Evolutionary conservation across 1,284 basidiomycete species (phyloP), one percentile per base, ranked within the genome.

Genomic region (Ustilago sp.): DNA sequence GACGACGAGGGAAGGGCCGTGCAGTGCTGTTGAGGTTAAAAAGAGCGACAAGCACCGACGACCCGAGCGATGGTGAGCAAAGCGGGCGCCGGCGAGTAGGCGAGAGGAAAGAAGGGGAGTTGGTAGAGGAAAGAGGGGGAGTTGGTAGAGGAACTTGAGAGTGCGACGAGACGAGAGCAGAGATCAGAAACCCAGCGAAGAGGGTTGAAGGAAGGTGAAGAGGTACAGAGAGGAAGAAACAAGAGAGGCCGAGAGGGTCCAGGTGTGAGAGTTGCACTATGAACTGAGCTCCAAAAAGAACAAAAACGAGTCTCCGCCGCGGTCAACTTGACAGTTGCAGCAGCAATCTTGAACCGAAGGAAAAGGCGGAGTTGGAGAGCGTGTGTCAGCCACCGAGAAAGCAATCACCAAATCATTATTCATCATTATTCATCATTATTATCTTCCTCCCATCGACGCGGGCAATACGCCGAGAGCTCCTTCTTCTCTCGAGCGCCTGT

Each of bases 1-100:
- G 15, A 19, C 13, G 19, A 32, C 8, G 8, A 54, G 52, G 31
- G 41, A 12, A 54, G 52, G 31, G 41, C 23, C 23, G 31, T 15
- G 55, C 55, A 47, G 55, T 35, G 28, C 55, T 19, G 12, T 38
- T 35, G 43, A 17, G 28, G 8, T 13, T 35, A 45, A 69, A 28
- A 64, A 52, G 62, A 64, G 59, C 48, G 68, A 58, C 59, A 41
- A 51, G 54, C 52, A 64, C 68, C 68, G 68, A 70, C 68, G 58
- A 70, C 62, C 68, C 58, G 62, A 61, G 39, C 43, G 58, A 70
- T 54, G 50, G 17, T 51, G 50, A 54, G 48, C 9, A 8, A 59
- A n/a, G 47, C 56, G 66, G 66, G 55, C 66, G 66, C 51, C 66
- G 66, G 65, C 50, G 54, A 34, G 53, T 34, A 35, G 28, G 17